A percentile compares a stretch with the other conserved stretches of the same genome.
Conservation (phyloP, 2,329 filamentous ascomycete species). For the Aureobasidium sp. region DNA sequence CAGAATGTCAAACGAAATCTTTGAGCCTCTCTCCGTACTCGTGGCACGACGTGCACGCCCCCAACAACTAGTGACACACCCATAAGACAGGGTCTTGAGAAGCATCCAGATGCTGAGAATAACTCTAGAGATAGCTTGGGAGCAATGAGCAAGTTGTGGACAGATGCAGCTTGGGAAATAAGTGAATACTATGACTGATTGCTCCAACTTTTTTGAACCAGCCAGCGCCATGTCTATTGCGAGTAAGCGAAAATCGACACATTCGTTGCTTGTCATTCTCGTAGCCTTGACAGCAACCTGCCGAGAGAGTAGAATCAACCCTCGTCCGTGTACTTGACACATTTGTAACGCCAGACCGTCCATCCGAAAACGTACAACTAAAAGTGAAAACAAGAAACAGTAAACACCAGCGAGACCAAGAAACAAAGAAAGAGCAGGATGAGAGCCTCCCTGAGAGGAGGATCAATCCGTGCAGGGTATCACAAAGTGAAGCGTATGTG, state of each 20-base stretch:
- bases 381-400: neutral
- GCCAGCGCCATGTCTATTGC: neutral
- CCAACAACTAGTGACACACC: neutral
- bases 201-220: neutral
- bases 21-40: neutral
- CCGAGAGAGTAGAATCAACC: neutral
- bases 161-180: neutral
- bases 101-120: neutral
- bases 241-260: neutral
- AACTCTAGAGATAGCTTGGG: neutral
- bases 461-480: conserved; percentile 11
- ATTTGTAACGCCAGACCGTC: neutral
- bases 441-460: neutral
- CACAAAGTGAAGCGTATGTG: conserved; percentile 12
- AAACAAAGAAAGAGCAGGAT: neutral
- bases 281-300: conserved; percentile 6
- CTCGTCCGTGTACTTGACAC: neutral
- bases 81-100: neutral
- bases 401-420: neutral
- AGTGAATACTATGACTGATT: neutral
- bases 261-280: conserved; percentile 8
- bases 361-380: neutral
- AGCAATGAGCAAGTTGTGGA: neutral
- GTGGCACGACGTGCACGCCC: conserved; percentile 1
- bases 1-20: neutral